These are phyloP conservation scores for Rhodomyrtus tomentosa DNA, from an alignment of 345 rosid species.

Conservation along the genomic window DNA sequence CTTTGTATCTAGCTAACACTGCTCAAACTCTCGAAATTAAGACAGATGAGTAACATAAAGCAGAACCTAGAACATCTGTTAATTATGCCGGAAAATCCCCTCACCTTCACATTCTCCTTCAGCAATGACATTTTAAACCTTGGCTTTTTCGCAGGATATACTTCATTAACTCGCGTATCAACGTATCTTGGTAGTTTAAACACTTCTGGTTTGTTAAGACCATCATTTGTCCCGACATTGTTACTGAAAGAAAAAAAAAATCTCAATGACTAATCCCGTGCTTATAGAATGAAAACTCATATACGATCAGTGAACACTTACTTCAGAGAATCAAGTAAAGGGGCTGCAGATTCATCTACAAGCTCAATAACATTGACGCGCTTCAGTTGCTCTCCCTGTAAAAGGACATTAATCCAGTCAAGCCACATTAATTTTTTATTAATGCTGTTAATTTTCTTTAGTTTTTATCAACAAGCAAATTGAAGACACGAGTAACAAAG, in stretches of 20 bases:
- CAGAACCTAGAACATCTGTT: not conserved
- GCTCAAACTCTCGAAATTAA: not conserved
- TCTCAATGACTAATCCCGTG: not conserved
- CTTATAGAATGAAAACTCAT: not conserved
- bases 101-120: slow-evolving; percentile 69
- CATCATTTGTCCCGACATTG: slow-evolving; percentile 22
- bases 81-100: not conserved
- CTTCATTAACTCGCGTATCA: slow-evolving; percentile 61
- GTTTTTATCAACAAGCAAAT: not conserved
- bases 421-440: not conserved
- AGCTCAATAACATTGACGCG: slow-evolving; percentile 36
- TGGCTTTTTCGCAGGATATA: slow-evolving; percentile 70
- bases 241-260: slow-evolving; percentile 3
- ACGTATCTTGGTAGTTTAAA: slow-evolving; percentile 49
- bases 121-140: slow-evolving; percentile 35
- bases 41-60: not conserved
- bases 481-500: not conserved
- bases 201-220: slow-evolving; percentile 36
- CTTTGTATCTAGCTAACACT: not conserved
- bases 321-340: slow-evolving; percentile 29
- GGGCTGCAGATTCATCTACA: slow-evolving; percentile 33
- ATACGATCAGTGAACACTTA: slow-evolving; percentile 2
- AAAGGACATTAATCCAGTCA: not conserved
- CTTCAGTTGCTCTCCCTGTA: slow-evolving; percentile 79
- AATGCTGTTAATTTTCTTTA: not conserved